Conservation (phyloP, 305 asterid genomes). For the Plantago coronopus region DNA sequence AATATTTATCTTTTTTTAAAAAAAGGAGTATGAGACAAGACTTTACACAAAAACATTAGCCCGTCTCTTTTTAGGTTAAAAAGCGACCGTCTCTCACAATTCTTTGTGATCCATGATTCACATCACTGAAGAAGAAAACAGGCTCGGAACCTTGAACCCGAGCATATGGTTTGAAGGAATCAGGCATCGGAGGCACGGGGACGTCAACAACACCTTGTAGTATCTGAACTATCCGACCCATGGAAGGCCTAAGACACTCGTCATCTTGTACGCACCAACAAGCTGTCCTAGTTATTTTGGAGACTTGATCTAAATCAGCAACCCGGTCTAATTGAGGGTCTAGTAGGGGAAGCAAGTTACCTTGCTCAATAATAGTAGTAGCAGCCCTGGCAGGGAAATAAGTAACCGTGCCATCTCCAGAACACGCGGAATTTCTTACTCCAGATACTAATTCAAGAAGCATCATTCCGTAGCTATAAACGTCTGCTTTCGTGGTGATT, state of each 20-base stretch:
- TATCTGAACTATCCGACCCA: slow-evolving; percentile 53
- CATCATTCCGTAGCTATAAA: slow-evolving; percentile 57
- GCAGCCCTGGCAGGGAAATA: slow-evolving; percentile 51
- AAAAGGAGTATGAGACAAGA: no score
- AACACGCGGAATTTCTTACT: slow-evolving; percentile 35
- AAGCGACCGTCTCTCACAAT: no score
- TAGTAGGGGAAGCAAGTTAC: slow-evolving; percentile 38
- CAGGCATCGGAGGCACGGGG: slow-evolving; percentile 46
- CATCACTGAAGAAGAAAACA: slow-evolving; percentile 45
- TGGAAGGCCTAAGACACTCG: slow-evolving; percentile 47
- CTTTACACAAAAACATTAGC: no score
- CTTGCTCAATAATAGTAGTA: slow-evolving; percentile 28
- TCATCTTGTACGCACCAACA: slow-evolving; percentile 61
- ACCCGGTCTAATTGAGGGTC: slow-evolving; percentile 31
- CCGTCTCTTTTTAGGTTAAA: no score
- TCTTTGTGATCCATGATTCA: no score
- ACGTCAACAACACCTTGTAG: slow-evolving; percentile 54
- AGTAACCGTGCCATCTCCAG: slow-evolving; percentile 27
- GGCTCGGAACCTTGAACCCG: slow-evolving; percentile 27
- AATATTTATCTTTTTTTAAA: no score
- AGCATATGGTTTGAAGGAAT: slow-evolving; percentile 28
- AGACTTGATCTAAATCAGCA: slow-evolving; percentile 39
- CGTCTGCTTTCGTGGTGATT: slow-evolving; percentile 51
- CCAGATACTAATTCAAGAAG: slow-evolving; percentile 55
- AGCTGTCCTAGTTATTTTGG: slow-evolving; percentile 41